These are phyloP conservation scores for Zoysia matrella DNA, from an alignment of 202 grass and related monocot species.

Conservation along the genomic window DNA sequence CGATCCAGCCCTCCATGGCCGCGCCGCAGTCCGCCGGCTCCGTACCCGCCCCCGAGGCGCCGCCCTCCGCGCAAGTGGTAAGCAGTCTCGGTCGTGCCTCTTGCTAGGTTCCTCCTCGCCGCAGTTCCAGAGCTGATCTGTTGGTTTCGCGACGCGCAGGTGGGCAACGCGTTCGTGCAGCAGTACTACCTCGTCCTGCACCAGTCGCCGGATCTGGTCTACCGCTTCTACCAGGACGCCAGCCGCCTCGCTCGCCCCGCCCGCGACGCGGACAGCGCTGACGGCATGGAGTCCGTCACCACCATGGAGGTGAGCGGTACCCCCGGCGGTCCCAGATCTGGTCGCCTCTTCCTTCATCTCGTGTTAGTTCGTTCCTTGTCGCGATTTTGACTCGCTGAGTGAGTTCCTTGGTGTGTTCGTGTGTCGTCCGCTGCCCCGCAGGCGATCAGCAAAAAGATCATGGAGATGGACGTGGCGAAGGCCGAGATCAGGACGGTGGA, in stretches of 20 bases:
- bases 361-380: not conserved
- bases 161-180: not conserved
- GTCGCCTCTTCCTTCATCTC: not conserved
- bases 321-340: constrained; percentile 29
- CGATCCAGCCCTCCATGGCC: constrained; percentile 43
- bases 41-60: constrained; percentile 41
- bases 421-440: constrained; percentile 30
- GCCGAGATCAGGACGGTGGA: no score
- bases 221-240: no score
- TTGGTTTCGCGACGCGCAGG: constrained; percentile 40
- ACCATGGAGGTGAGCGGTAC: no score
- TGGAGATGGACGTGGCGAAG: no score
- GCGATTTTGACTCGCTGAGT: constrained; percentile 8
- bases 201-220: no score
- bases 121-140: constrained; percentile 27
- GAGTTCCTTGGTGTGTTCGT: constrained; percentile 3
- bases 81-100: constrained; percentile 18
- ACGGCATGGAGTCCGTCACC: no score
- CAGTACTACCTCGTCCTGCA: no score
- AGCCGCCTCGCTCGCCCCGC: no score
- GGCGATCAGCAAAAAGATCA: constrained; percentile 55
- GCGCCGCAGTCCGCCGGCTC: not conserved
- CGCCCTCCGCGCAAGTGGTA: constrained; percentile 78
- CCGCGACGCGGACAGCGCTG: no score
- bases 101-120: not conserved